Evolutionary conservation across 2,329 filamentous ascomycete genomes (phyloP), one percentile per base, ranked within the genome.

Genomic region (Sclerotinia spermophila): DNA sequence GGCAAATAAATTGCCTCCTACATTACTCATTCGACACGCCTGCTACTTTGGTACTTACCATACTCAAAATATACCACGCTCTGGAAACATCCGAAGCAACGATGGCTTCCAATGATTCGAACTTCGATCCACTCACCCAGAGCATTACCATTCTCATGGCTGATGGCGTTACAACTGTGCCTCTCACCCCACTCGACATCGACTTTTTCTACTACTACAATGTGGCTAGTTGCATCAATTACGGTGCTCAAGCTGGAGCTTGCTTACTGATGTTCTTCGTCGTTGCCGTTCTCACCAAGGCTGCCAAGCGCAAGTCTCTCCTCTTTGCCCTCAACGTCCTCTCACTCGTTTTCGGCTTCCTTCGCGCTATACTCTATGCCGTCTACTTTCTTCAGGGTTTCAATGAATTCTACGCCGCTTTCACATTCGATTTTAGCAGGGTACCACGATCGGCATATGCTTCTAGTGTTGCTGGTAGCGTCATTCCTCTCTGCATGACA

Each of bases 311-410:
- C 64, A 81, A 81, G 65, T 87, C 86, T 1, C 78, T 82, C 0
- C 82, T 91, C 62, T 91, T 90, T 81, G 77, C 86, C 72, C 82
- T 90, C 77, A 92, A 92, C 75, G 74, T 81, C 33, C 72, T 84
- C 27, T 86, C 88, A 21, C 81, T 92, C 35, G 58, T 85, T 56
- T 77, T 87, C 74, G 86, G 89, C 75, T 81, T 84, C 68, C 79
- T 86, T 60, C 85, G 87, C 45, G 81, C 80, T 67, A 76, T 85
- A 48, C 79, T 88, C 38, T 80, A 82, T 68, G 80, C 80, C 72
- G 76, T 86, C 65, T 86, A 84, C 77, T 85, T 86, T 72, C 84
- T 84, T 27, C 83, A 83, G 19, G 79, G 80, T 13, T 88, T 84
- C 73, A 82, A 82, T 73, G 80, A 85, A 56, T 81, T 84, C 35